Conservation (phyloP, 1,284 basidiomycete genomes). For the Cystobasidium sp. region DNA sequence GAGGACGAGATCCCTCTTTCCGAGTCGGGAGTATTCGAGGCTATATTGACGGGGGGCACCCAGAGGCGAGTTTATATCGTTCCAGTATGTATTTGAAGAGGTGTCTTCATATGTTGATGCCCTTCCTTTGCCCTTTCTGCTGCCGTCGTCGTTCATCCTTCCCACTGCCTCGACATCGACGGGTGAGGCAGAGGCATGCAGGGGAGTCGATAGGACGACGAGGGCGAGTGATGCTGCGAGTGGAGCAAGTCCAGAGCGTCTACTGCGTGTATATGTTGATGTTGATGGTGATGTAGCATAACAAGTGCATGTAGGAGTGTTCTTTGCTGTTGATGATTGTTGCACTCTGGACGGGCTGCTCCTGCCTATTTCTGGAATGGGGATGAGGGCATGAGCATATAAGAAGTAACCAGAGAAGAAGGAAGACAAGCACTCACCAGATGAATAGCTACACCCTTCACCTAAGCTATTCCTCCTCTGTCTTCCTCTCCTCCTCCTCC, state of each 20-base stretch:
- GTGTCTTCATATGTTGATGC: not conserved
- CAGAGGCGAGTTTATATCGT: too few species aligned
- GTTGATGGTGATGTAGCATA: not conserved
- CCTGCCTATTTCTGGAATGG: constrained; percentile 29
- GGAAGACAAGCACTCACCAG: not conserved
- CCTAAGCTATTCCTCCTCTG: not conserved
- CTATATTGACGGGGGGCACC: too few species aligned
- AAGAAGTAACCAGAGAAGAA: not conserved
- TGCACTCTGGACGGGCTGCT: constrained; percentile 13
- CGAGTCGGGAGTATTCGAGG: too few species aligned
- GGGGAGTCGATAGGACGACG: not conserved
- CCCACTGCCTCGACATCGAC: not conserved
- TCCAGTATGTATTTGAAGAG: too few species aligned
- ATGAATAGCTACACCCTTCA: constrained; percentile 35
- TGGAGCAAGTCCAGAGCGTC: not conserved
- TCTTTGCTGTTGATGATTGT: not conserved
- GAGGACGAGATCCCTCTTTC: too few species aligned
- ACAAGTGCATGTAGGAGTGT: not conserved
- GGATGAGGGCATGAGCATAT: not conserved
- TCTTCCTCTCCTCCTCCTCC: constrained; percentile 8
- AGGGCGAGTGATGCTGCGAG: constrained; percentile 7
- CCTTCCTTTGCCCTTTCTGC: constrained; percentile 29
- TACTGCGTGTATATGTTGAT: not conserved
- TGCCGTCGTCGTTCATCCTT: not conserved
- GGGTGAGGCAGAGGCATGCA: constrained; percentile 15